These are phyloP conservation scores for Bacidia rubella DNA, from an alignment of 495 filamentous ascomycete species.

Conservation along the genomic window DNA sequence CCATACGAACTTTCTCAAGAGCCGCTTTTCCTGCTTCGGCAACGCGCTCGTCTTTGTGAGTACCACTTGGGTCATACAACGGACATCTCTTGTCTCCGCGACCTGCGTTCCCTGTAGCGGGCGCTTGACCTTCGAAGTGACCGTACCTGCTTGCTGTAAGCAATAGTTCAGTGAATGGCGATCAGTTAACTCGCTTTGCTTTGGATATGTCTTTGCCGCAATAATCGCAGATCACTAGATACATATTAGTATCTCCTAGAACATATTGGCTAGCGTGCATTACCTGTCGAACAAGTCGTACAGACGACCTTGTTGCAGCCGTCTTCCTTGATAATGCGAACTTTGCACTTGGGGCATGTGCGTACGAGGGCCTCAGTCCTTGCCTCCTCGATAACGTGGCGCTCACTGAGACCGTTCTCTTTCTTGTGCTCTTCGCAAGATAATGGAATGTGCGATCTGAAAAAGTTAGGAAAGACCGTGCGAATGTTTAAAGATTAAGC, in stretches of 20 bases:
- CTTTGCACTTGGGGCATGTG: constrained; percentile 48
- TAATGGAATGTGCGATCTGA: constrained; percentile 53
- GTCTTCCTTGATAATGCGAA: constrained; percentile 47
- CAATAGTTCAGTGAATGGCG: background rate
- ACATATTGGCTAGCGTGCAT: constrained; percentile 17
- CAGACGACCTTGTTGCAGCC: constrained; percentile 84
- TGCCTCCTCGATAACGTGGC: constrained; percentile 65
- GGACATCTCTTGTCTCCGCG: constrained; percentile 45
- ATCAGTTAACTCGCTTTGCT: constrained; percentile 1
- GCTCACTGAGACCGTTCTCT: constrained; percentile 43
- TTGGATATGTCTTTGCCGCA: constrained; percentile 18
- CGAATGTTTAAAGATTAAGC: background rate
- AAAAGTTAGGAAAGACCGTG: background rate
- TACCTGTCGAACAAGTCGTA: constrained; percentile 27
- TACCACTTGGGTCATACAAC: constrained; percentile 47
- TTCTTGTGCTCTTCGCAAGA: constrained; percentile 56
- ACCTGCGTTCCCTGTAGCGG: constrained; percentile 14
- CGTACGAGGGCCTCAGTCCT: constrained; percentile 69
- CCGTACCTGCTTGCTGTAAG: constrained; percentile 19
- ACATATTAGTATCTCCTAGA: background rate
- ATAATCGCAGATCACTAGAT: constrained; percentile 15
- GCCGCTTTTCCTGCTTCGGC: constrained; percentile 47
- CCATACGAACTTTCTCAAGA: constrained; percentile 38
- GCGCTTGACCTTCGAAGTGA: constrained; percentile 25
- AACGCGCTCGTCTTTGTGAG: constrained; percentile 53